A percentile compares a stretch with the other conserved stretches of the same genome.
Conservation (phyloP, 2,329 filamentous ascomycete species). For the Ceratocystis eucalypticola region DNA sequence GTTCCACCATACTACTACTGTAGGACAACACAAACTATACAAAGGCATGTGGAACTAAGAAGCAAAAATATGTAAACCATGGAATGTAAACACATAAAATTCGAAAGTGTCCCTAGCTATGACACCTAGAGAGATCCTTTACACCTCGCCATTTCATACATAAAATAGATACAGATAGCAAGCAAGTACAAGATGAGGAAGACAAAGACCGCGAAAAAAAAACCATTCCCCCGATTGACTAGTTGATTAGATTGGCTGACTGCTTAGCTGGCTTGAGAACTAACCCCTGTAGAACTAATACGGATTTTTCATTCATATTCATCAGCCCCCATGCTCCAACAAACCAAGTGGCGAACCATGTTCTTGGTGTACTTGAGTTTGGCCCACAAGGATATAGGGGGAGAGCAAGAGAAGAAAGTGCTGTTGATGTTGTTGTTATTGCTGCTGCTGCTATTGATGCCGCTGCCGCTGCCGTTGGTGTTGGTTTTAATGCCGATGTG, state of each 20-base stretch:
- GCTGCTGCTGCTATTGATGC: no score
- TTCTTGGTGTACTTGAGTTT: not conserved
- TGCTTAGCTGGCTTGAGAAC: slow-evolving; percentile 3
- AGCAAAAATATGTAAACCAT: not conserved
- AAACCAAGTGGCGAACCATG: not conserved
- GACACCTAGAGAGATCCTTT: not conserved
- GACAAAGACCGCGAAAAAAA: slow-evolving; percentile 5
- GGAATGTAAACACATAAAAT: not conserved
- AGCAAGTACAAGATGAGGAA: slow-evolving; percentile 7
- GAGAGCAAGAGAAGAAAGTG: slow-evolving; percentile 8
- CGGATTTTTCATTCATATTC: not conserved
- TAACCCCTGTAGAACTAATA: not conserved
- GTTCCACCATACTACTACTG: not conserved
- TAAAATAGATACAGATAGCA: slow-evolving; percentile 10
- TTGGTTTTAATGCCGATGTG: no score
- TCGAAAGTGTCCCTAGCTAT: not conserved
- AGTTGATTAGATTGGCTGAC: not conserved
- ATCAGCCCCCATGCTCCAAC: not conserved
- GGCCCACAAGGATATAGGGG: not conserved
- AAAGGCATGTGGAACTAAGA: not conserved
- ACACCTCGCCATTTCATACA: slow-evolving; percentile 13
- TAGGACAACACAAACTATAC: not conserved
- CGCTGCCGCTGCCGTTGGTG: no score
- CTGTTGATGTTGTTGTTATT: no score
- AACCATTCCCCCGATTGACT: not conserved